A percentile compares a stretch with the other conserved stretches of the same genome.
Conservation (phyloP, 805 yeast species). For the Yamadazyma insecticola region DNA sequence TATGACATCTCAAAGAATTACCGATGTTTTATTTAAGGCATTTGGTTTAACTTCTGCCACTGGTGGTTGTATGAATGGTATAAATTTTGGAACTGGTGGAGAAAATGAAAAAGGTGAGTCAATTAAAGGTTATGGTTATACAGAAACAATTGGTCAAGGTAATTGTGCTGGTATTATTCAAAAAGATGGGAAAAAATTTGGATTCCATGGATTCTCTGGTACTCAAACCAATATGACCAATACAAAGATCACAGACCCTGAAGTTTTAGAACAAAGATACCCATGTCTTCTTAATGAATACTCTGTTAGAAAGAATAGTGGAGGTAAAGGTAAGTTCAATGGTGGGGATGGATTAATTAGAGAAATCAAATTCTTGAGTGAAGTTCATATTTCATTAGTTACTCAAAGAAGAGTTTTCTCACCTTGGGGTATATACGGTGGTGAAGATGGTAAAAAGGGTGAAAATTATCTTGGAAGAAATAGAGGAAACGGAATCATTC, state of each 20-base stretch:
- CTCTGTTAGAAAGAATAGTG: conserved; percentile 10
- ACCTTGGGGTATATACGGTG: conserved; percentile 28
- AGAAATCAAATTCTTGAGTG: conserved; percentile 15
- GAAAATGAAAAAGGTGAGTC: conserved; percentile 12
- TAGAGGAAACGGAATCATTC: conserved; percentile 16
- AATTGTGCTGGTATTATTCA: conserved; percentile 14
- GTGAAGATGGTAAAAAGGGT: conserved; percentile 32
- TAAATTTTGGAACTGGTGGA: conserved; percentile 17
- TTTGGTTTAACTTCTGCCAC: conserved; percentile 16
- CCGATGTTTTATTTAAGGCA: conserved; percentile 18
- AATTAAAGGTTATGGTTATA: conserved; percentile 15
- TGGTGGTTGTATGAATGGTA: conserved; percentile 18
- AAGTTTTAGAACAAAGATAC: conserved; percentile 15
- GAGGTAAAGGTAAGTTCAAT: conserved; percentile 15
- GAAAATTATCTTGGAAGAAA: conserved; percentile 26
- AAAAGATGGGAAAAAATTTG: conserved; percentile 10
- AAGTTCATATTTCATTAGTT: conserved; percentile 14
- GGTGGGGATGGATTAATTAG: conserved; percentile 18
- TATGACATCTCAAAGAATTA: conserved; percentile 18
- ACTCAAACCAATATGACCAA: conserved; percentile 44
- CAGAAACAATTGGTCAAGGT: conserved; percentile 15
- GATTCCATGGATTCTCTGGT: conserved; percentile 22
- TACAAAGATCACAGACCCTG: conserved; percentile 17
- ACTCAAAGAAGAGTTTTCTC: conserved; percentile 16
- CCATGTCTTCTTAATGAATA: conserved; percentile 13